Evolutionary conservation across 2,329 filamentous ascomycete genomes (phyloP).

Genomic region (Fusarium heterosporum): DNA sequence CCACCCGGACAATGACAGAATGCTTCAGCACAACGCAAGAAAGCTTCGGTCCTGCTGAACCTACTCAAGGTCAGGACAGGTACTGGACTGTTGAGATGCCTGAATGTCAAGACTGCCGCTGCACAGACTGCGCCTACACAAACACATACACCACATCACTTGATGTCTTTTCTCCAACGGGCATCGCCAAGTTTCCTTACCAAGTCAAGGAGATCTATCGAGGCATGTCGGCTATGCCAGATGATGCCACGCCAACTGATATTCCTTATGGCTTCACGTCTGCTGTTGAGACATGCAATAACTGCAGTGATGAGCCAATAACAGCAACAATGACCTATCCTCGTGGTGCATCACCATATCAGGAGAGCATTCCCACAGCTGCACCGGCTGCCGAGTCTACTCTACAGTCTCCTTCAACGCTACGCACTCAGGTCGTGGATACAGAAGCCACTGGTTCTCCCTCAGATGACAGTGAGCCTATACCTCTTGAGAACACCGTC

Average conservation of each 20-base stretch:
- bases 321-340: constrained; percentile 45
- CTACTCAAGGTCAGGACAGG: constrained; percentile 40
- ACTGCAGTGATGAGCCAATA: constrained; percentile 41
- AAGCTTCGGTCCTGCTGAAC: constrained; percentile 40
- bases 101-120: constrained; percentile 42
- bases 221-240: constrained; percentile 43
- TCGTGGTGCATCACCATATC: constrained; percentile 40
- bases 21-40: constrained; percentile 43
- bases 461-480: not conserved
- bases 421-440: constrained; percentile 26
- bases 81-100: constrained; percentile 44
- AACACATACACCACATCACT: constrained; percentile 44
- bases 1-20: constrained; percentile 42
- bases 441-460: constrained; percentile 22
- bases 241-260: constrained; percentile 29
- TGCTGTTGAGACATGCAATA: constrained; percentile 33
- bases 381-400: constrained; percentile 11
- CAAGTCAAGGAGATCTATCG: constrained; percentile 45
- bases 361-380: constrained; percentile 22
- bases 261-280: constrained; percentile 44
- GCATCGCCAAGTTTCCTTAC: constrained; percentile 36
- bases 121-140: constrained; percentile 40
- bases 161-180: constrained; percentile 40
- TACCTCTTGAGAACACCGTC: constrained; percentile 30
- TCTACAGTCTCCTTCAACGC: constrained; percentile 27